Conservation (phyloP, 2,329 filamentous ascomycete genomes). For the Celoporthe dispersa region DNA sequence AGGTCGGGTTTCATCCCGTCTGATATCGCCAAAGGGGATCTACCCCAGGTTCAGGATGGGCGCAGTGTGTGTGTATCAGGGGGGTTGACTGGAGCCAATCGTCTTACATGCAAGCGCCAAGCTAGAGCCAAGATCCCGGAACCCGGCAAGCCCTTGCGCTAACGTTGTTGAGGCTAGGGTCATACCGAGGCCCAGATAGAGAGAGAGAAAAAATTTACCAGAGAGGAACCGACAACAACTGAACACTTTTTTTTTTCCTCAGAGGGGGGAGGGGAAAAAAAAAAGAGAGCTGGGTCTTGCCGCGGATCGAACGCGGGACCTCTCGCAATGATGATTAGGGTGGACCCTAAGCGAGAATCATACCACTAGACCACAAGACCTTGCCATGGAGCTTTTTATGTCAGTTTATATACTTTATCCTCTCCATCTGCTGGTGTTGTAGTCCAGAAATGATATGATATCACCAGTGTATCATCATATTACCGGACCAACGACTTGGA, state of each 20-base stretch:
- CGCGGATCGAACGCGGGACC: constrained; percentile 53
- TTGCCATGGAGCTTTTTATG: background rate
- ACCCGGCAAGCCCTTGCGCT: background rate
- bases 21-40: background rate
- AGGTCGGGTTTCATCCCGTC: background rate
- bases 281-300: constrained; percentile 46
- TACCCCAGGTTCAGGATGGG: background rate
- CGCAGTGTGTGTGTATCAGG: background rate
- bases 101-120: constrained; percentile 6
- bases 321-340: constrained; percentile 45
- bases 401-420: background rate
- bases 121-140: constrained; percentile 1
- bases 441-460: background rate
- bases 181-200: background rate
- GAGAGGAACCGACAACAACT: background rate
- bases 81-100: background rate
- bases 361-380: constrained; percentile 43
- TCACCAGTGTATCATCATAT: constrained; percentile 60
- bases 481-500: constrained; percentile 64
- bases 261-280: constrained; percentile 3
- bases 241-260: background rate
- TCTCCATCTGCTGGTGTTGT: background rate
- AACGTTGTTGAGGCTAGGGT: background rate
- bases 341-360: constrained; percentile 71
- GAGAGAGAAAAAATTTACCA: background rate